A percentile compares a stretch with the other conserved stretches of the same genome.
These are phyloP conservation scores for Cucurbita argyrosperma DNA, from an alignment of 306 rosid genomes.

Conservation along the genomic window DNA sequence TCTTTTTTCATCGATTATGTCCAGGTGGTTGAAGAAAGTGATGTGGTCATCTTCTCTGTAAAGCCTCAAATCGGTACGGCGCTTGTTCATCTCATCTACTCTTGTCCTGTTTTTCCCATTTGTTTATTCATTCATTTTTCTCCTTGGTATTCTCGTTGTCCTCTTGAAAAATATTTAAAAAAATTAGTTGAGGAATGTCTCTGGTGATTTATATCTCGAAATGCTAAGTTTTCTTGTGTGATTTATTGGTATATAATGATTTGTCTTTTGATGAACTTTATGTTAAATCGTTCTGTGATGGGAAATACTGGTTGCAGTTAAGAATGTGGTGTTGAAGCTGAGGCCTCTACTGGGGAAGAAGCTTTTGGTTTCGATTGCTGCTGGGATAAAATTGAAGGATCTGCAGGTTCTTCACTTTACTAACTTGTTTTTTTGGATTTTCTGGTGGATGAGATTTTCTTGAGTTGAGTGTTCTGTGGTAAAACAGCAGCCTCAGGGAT, in stretches of 20 bases:
- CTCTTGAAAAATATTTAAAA: neutral
- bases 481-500: neutral
- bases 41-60: slow-evolving; percentile 72
- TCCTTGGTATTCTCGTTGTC: neutral
- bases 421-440: neutral
- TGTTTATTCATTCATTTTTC: neutral
- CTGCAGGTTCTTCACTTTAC: slow-evolving; percentile 42
- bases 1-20: neutral
- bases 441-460: neutral
- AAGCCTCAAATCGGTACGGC: slow-evolving; percentile 73
- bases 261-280: neutral
- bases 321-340: slow-evolving; percentile 42
- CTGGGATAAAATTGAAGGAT: slow-evolving; percentile 84
- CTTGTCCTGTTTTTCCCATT: neutral
- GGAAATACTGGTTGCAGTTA: slow-evolving; percentile 30
- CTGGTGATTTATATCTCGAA: neutral
- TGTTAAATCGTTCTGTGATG: neutral
- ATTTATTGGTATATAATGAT: neutral
- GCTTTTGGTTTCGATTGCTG: slow-evolving; percentile 91
- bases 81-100: neutral
- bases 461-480: neutral
- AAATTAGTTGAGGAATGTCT: neutral
- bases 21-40: slow-evolving; percentile 71
- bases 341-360: slow-evolving; percentile 51
- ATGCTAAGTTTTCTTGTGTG: neutral